A percentile compares a stretch with the other conserved stretches of the same genome.
Conservation (phyloP, 2,329 filamentous ascomycete genomes). For the Phialocephala sp. region DNA sequence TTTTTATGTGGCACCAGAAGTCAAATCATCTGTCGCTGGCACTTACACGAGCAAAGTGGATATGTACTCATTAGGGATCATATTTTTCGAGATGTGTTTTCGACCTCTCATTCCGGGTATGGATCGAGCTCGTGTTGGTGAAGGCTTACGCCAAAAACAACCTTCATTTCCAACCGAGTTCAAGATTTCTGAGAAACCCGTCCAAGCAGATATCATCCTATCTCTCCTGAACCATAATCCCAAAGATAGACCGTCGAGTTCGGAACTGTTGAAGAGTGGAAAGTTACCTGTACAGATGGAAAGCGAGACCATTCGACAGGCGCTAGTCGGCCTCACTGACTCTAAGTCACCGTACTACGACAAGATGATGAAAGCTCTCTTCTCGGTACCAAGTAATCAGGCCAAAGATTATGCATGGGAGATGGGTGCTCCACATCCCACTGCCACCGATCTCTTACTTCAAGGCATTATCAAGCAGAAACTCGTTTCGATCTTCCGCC, state of each 20-base stretch:
- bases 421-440: slow-evolving; percentile 62
- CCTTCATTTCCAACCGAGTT: slow-evolving; percentile 78
- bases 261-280: slow-evolving; percentile 82
- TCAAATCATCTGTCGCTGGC: slow-evolving; percentile 75
- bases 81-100: slow-evolving; percentile 98
- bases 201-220: slow-evolving; percentile 78
- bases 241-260: slow-evolving; percentile 79
- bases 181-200: slow-evolving; percentile 66
- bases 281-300: slow-evolving; percentile 91
- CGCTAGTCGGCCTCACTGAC: slow-evolving; percentile 80
- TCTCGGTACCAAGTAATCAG: slow-evolving; percentile 72
- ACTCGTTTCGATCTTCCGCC: slow-evolving; percentile 79
- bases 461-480: slow-evolving; percentile 76
- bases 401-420: slow-evolving; percentile 85
- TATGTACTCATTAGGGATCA: slow-evolving; percentile 97
- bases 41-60: slow-evolving; percentile 94
- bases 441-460: slow-evolving; percentile 67
- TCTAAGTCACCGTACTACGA: slow-evolving; percentile 86
- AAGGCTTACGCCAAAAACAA: slow-evolving; percentile 69
- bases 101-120: slow-evolving; percentile 62
- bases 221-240: slow-evolving; percentile 84
- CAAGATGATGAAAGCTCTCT: slow-evolving; percentile 86
- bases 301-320: slow-evolving; percentile 85
- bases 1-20: slow-evolving; percentile 91
- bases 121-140: slow-evolving; percentile 68